Evolutionary conservation across 2,329 filamentous ascomycete genomes (phyloP).

Genomic region (Fusarium newnesense): DNA sequence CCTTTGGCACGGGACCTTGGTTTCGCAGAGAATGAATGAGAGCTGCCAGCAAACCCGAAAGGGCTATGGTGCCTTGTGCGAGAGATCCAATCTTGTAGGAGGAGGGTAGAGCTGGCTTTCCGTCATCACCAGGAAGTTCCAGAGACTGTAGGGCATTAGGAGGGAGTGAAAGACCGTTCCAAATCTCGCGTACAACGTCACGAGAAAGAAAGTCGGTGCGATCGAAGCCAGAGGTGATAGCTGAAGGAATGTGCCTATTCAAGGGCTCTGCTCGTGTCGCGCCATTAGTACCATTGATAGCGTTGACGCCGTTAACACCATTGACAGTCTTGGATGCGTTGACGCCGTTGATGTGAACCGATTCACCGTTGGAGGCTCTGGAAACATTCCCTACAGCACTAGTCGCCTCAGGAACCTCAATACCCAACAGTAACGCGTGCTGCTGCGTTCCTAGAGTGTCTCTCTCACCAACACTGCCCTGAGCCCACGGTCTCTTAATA

Average conservation of each 20-base stretch:
- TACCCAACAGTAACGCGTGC: neutral
- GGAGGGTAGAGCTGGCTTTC: neutral
- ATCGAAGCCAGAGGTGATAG: neutral
- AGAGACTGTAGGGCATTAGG: neutral
- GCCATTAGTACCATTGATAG: neutral
- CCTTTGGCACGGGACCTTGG: neutral
- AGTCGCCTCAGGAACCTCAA: neutral
- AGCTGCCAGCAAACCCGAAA: neutral
- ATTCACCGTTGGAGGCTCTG: too few relatives aligned
- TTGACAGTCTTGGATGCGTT: neutral
- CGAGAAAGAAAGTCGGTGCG: neutral
- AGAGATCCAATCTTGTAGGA: neutral
- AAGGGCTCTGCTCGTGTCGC: too few relatives aligned
- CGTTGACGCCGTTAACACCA: neutral
- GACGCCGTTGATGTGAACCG: too few relatives aligned
- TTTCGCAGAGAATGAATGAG: neutral
- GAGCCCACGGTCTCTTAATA: constrained; percentile 49
- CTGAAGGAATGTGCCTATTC: too few relatives aligned
- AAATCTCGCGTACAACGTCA: neutral
- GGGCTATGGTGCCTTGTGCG: neutral
- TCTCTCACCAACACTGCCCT: constrained; percentile 44
- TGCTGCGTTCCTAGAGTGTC: neutral
- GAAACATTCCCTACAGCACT: too few relatives aligned
- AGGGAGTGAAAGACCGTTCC: neutral
- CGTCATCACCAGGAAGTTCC: neutral